These are phyloP conservation scores for Penicillium sp. DNA, from an alignment of 2,329 filamentous ascomycete genomes.

Conservation along the genomic window DNA sequence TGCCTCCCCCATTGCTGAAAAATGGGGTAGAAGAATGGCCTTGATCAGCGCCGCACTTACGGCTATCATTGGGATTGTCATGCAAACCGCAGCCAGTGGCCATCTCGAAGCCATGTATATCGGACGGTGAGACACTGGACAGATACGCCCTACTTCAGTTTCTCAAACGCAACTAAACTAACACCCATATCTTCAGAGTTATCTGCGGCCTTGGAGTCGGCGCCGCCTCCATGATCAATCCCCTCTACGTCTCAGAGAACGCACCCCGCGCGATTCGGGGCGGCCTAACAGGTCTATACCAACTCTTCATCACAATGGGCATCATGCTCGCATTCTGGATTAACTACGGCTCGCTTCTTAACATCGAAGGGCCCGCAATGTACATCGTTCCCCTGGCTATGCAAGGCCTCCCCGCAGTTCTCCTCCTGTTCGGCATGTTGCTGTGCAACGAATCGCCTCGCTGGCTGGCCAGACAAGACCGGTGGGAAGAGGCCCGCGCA, in stretches of 20 bases:
- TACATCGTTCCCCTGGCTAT: conserved; percentile 62
- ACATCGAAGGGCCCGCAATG: conserved; percentile 48
- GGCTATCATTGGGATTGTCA: conserved; percentile 59
- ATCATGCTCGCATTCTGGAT: conserved; percentile 50
- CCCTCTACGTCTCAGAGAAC: conserved; percentile 60
- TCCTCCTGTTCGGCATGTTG: conserved; percentile 59
- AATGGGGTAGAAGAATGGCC: conserved; percentile 53
- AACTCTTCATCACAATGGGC: conserved; percentile 53
- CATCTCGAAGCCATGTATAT: conserved; percentile 62
- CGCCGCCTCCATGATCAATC: conserved; percentile 55
- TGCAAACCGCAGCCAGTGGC: conserved; percentile 62
- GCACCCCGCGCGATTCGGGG: conserved; percentile 58
- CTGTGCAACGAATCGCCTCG: conserved; percentile 64
- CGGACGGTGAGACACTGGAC: conserved; percentile 57
- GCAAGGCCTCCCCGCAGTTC: conserved; percentile 60
- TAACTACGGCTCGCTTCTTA: conserved; percentile 53
- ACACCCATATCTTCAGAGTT: conserved; percentile 31
- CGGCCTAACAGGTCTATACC: conserved; percentile 58
- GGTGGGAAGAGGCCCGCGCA: conserved; percentile 61
- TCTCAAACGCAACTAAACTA: not conserved
- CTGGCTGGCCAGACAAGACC: conserved; percentile 64
- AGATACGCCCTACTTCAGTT: not conserved
- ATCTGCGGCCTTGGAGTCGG: conserved; percentile 52
- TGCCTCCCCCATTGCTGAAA: conserved; percentile 40
- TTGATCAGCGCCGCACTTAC: conserved; percentile 57